Base-by-base conservation (phyloP, 2,329 filamentous ascomycete species). In the Xylariales sp. region DNA sequence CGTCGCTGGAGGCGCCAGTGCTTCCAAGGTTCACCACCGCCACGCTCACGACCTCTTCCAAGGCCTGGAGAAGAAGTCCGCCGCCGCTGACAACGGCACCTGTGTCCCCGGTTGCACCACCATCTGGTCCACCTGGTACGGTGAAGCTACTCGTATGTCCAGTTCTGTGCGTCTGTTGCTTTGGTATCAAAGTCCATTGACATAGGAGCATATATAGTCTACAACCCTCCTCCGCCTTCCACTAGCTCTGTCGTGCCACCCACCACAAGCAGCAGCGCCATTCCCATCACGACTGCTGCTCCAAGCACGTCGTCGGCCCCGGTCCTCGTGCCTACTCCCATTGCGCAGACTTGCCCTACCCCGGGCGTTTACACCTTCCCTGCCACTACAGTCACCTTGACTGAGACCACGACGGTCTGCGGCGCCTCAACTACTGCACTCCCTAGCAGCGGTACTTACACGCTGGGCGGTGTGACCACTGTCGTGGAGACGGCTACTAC, bases 321-420 rank as follows among this genome's bases (percentile, higher is more conserved):
- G 40, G 62, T 66, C 35, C 60, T 66, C 18, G 63, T 78, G 32
- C 75, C 75, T 30, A 78, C 74, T 16, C 71, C 72, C 15, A 59
- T 70, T 48, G 59, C 67, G 35, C 64, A 72, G 62, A 65, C 65
- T 35, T 83, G 72, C 72, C 66, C 78, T 38, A 81, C 78, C 31
- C 77, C 84, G 21, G 85, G 85, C 62, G 76, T 74, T 45, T 89
- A 88, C 70, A 88, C 84, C 49, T 79, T 87, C 71, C 80, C 81
- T 50, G 82, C 83, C 42, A 84, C 75, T 50, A 90, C 84, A 45
- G 56, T 86, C 48, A 82, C 78, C 44, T 65, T 89, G 49, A 80
- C 72, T 45, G 69, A 79, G 60, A 74, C 76, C 43, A 84, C 80
- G 50, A 85, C 81, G 27, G 81, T 85, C 45, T 80, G 76, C 61